Base-by-base conservation (phyloP, 352 stramenopile species). In the Phytophthora gonapodyides region DNA sequence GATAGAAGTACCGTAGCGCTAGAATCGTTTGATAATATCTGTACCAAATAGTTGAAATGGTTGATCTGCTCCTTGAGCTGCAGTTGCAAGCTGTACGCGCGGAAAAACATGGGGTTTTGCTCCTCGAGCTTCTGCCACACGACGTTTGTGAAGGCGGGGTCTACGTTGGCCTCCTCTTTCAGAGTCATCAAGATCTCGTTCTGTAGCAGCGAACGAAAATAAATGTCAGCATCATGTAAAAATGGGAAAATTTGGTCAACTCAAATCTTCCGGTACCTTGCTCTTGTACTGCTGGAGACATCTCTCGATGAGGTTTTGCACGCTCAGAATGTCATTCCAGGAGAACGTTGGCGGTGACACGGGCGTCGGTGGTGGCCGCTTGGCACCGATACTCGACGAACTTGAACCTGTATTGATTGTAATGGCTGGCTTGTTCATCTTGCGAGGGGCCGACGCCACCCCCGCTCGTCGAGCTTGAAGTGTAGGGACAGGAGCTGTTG, bases 121-220 rank as follows among this genome's bases (percentile, higher is more conserved):
- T 97, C 86, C 57, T 97, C 84, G 7, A 97, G 80, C 56, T 97
- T 97, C 46, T 96, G 85, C 89, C 88, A 97, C 38, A 97, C 89
- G 17, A 96, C 76, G 44, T 75, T 79, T 1, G 90, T 86, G 50
- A 97, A 97, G 8, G 73, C 73, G 2, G 87, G 88, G 13, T 96
- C 83, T n/a, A 97, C 73, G 16, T 94, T 88, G 0, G 83, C 87
- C 54, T 97, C 85, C 1, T 76, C 61, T 48, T 91, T 74, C 2
- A 91, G 56, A 6, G 66, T 68, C 7, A 77, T 41, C n/a, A 92
- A 57, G 56, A 91, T 88, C 42, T 92, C 82, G 37, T 75, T 76
- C 78, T 89, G 50, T 30, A 41, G 21, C 2, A 47, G 27, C 15
- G 52, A 42, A 54, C 9, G 0, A 30, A 7, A 5, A 41, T 57